Conservation (phyloP, 2,329 filamentous ascomycete species). For the Hypomyces rosellus region DNA sequence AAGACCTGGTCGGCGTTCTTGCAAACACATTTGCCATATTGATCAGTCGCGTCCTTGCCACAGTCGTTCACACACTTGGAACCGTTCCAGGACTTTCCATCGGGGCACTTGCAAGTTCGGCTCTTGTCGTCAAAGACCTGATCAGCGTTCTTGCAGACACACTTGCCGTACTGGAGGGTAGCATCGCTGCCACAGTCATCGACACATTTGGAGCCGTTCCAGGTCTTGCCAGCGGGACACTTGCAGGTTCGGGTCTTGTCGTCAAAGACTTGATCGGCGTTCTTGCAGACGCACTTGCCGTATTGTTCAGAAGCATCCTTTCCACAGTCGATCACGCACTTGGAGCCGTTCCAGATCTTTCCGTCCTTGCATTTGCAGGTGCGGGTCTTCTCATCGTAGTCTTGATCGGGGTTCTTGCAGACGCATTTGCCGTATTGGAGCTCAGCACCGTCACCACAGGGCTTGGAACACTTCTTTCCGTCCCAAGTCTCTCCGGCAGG, state of each 20-base stretch:
- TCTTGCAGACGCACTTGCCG: conserved; percentile 2
- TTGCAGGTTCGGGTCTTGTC: conserved; percentile 2
- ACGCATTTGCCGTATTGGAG: conserved; percentile 5
- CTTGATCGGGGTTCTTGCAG: conserved; percentile 5
- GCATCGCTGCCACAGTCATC: conserved; percentile 1
- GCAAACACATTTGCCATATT: conserved; percentile 6
- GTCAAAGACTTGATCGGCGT: neutral
- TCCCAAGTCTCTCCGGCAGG: conserved; percentile 1
- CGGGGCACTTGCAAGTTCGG: neutral
- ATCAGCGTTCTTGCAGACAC: neutral
- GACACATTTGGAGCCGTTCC: neutral
- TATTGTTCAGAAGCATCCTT: conserved; percentile 1
- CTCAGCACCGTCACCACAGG: conserved; percentile 4
- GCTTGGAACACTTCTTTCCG: neutral
- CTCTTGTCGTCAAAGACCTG: neutral
- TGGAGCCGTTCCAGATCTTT: neutral
- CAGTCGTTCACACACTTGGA: conserved; percentile 1
- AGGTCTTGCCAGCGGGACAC: conserved; percentile 2
- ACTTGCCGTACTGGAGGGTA: neutral
- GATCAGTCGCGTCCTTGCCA: conserved; percentile 3
- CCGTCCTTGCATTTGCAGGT: conserved; percentile 2
- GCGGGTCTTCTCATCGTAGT: conserved; percentile 1
- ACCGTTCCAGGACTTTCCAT: neutral
- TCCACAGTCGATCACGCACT: conserved; percentile 1
- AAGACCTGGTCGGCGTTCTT: conserved; percentile 4